Percentiles rank a stretch among this genome's conserved stretches.
These are phyloP conservation scores for Colletotrichum magnum DNA, from an alignment of 2,329 filamentous ascomycete genomes.

Conservation along the genomic window DNA sequence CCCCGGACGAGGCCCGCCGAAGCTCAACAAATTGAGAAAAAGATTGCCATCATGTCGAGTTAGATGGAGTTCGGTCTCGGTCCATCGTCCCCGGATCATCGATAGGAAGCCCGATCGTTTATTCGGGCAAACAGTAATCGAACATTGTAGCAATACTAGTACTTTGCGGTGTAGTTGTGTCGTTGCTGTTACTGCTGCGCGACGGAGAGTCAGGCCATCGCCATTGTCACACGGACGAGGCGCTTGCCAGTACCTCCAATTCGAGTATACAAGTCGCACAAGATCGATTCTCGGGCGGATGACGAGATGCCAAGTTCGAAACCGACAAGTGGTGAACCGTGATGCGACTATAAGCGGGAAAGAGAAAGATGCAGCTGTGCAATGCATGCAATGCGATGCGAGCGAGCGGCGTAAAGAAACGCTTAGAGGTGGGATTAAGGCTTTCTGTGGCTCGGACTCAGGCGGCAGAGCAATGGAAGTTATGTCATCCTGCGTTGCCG, in stretches of 20 bases:
- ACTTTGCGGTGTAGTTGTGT: neutral
- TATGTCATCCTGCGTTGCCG: constrained; percentile 25
- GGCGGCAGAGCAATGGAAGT: constrained; percentile 2
- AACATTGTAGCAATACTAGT: neutral
- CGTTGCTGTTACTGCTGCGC: too few species aligned
- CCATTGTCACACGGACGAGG: constrained; percentile 17
- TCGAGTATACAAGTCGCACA: constrained; percentile 28
- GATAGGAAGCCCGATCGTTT: constrained; percentile 2
- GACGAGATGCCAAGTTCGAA: constrained; percentile 18
- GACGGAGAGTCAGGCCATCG: neutral
- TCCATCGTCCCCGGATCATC: neutral
- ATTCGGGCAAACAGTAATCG: neutral
- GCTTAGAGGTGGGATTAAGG: neutral
- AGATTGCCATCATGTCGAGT: constrained; percentile 2
- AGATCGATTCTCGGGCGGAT: neutral
- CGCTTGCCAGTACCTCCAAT: constrained; percentile 7
- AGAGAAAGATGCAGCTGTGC: constrained; percentile 21
- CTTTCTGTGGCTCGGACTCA: constrained; percentile 5
- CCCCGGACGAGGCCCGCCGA: constrained; percentile 27
- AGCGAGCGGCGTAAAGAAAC: constrained; percentile 8
- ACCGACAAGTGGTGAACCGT: neutral
- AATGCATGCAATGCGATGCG: constrained; percentile 18
- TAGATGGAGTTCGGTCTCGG: neutral
- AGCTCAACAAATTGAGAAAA: constrained; percentile 30
- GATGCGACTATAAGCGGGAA: constrained; percentile 31